phyloP scores from a whole-genome alignment of 805 yeast species.

The Blastobotrys peoriensis region DNA sequence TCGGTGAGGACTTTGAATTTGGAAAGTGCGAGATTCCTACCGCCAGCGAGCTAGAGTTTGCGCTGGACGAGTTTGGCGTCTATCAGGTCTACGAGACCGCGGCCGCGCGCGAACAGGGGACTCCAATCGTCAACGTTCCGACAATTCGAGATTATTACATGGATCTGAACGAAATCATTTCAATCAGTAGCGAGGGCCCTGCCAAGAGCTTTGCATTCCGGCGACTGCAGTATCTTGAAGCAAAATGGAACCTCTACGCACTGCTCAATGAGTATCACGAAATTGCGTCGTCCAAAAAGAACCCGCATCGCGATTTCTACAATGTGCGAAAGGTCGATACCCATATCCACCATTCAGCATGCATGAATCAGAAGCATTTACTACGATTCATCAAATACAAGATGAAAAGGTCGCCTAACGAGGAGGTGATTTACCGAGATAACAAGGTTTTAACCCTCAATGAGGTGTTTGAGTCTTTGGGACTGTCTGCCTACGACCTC shows the following conservation, averaged over 20 bases:
- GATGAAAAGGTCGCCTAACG: slow-evolving; percentile 78
- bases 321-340: slow-evolving; percentile 96
- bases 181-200: slow-evolving; percentile 88
- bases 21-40: slow-evolving; percentile 51
- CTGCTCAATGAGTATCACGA: slow-evolving; percentile 90
- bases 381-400: slow-evolving; percentile 91
- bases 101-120: slow-evolving; percentile 24
- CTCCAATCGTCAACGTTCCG: slow-evolving; percentile 56
- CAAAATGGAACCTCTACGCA: slow-evolving; percentile 90
- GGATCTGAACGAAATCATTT: slow-evolving; percentile 70
- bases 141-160: slow-evolving; percentile 75
- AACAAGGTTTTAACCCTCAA: slow-evolving; percentile 76
- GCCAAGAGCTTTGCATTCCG: slow-evolving; percentile 93
- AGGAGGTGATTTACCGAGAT: slow-evolving; percentile 90
- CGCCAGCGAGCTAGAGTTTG: slow-evolving; percentile 37
- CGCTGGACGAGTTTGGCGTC: slow-evolving; percentile 58
- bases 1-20: slow-evolving; percentile 54
- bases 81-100: slow-evolving; percentile 50
- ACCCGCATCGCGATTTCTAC: slow-evolving; percentile 96
- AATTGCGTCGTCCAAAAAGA: slow-evolving; percentile 78
- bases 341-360: slow-evolving; percentile 98
- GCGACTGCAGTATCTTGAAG: slow-evolving; percentile 88
- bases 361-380: slow-evolving; percentile 97
- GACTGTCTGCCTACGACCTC: slow-evolving; percentile 87
- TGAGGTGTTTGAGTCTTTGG: slow-evolving; percentile 88